phyloP scores from a whole-genome alignment of 805 yeast species.

The Teunomyces panamensis region DNA sequence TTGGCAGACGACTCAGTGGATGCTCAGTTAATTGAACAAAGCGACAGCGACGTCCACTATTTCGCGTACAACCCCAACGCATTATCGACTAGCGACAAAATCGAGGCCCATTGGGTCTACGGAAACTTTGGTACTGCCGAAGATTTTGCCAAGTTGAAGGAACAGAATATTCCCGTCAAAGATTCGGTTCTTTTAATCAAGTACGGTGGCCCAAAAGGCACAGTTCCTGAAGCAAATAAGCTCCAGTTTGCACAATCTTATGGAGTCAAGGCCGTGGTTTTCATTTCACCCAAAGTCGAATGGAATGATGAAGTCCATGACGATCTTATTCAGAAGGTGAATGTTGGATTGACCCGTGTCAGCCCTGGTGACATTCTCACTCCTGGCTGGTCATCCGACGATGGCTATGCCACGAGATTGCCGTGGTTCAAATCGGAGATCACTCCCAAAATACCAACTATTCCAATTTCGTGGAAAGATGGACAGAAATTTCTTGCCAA shows the following conservation, averaged over 20 bases:
- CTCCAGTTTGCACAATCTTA: slow-evolving; percentile 47
- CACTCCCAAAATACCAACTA: slow-evolving; percentile 69
- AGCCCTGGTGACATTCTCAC: slow-evolving; percentile 77
- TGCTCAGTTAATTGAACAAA: slow-evolving; percentile 39
- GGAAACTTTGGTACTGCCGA: slow-evolving; percentile 61
- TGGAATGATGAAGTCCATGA: slow-evolving; percentile 11
- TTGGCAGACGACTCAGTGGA: slow-evolving; percentile 31
- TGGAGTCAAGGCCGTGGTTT: slow-evolving; percentile 66
- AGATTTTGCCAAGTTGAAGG: slow-evolving; percentile 49
- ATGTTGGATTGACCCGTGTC: slow-evolving; percentile 57
- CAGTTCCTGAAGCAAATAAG: slow-evolving; percentile 35
- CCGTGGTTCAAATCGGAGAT: slow-evolving; percentile 46
- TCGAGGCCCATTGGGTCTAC: slow-evolving; percentile 53
- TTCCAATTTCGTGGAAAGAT: slow-evolving; percentile 76
- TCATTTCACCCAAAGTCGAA: slow-evolving; percentile 42
- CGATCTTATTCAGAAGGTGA: slow-evolving; percentile 49
- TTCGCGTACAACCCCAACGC: slow-evolving; percentile 71
- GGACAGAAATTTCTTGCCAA: slow-evolving; percentile 38
- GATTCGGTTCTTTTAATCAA: slow-evolving; percentile 58
- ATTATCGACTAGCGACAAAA: slow-evolving; percentile 47
- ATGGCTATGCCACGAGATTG: slow-evolving; percentile 36
- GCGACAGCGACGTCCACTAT: slow-evolving; percentile 27
- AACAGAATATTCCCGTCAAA: slow-evolving; percentile 35
- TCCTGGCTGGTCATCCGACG: slow-evolving; percentile 67
- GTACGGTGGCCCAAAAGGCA: slow-evolving; percentile 42